Conservation (phyloP, 257 asterid species). For the Solanum chiquidenum region DNA sequence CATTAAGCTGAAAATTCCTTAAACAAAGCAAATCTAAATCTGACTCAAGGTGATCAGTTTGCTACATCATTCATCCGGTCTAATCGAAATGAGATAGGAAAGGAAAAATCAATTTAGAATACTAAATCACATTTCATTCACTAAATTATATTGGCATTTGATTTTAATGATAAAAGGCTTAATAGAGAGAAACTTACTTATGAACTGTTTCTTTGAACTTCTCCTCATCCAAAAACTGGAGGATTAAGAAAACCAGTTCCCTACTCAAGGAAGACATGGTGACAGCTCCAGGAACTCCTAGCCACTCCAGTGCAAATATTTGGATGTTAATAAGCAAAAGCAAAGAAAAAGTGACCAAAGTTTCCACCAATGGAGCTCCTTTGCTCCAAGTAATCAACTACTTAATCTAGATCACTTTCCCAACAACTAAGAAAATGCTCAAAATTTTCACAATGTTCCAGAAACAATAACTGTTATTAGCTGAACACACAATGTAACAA, state of each 20-base stretch:
- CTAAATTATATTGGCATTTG: background rate
- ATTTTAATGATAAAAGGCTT: background rate
- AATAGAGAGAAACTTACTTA: conserved; percentile 38
- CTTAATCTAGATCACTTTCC: background rate
- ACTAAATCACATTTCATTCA: background rate
- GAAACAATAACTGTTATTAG: background rate
- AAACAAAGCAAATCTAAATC: background rate
- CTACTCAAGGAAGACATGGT: conserved; percentile 97
- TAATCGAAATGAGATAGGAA: background rate
- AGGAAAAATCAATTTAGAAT: background rate
- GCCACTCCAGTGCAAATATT: conserved; percentile 96
- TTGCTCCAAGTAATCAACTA: background rate
- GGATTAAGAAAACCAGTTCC: conserved; percentile 91
- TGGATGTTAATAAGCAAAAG: conserved; percentile 20
- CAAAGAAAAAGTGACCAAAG: background rate
- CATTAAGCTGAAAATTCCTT: background rate
- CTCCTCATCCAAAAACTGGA: conserved; percentile 95
- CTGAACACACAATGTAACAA: background rate
- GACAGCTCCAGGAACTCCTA: conserved; percentile 87
- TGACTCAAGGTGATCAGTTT: background rate
- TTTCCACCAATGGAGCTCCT: background rate
- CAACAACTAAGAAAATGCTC: background rate
- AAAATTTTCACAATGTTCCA: background rate
- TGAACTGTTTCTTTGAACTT: conserved; percentile 95
- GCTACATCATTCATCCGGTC: background rate